These are phyloP conservation scores for Fusarium sp. DNA, from an alignment of 2,329 filamentous ascomycete species.

Conservation along the genomic window DNA sequence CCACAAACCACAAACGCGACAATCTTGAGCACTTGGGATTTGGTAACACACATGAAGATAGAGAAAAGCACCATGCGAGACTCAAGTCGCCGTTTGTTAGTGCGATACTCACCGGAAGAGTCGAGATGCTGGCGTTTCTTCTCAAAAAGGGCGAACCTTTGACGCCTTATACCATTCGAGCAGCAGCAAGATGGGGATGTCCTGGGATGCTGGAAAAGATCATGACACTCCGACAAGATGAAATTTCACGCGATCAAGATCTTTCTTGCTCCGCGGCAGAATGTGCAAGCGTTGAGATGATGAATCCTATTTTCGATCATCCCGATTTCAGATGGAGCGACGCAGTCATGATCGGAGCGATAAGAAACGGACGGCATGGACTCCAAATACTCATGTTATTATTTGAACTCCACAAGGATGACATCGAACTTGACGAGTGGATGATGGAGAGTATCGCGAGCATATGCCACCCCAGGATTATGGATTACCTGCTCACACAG, in stretches of 20 bases:
- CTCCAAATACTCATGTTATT: slow-evolving; percentile 7
- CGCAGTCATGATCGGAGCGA: slow-evolving; percentile 19
- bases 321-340: slow-evolving; percentile 18
- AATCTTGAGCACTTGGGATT: slow-evolving; percentile 8
- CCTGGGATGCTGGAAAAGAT: slow-evolving; percentile 19
- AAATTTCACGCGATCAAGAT: slow-evolving; percentile 22
- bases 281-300: slow-evolving; percentile 12
- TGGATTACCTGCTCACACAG: slow-evolving; percentile 20
- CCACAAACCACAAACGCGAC: slow-evolving; percentile 3
- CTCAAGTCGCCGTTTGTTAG: slow-evolving; percentile 19
- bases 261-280: slow-evolving; percentile 20
- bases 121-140: slow-evolving; percentile 25
- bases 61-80: slow-evolving; percentile 22
- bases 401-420: slow-evolving; percentile 7
- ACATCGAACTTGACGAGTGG: slow-evolving; percentile 17
- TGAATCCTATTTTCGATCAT: slow-evolving; percentile 12
- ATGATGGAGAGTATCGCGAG: slow-evolving; percentile 25
- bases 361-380: slow-evolving; percentile 13
- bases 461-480: slow-evolving; percentile 12
- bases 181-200: slow-evolving; percentile 19
- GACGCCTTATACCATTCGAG: slow-evolving; percentile 17
- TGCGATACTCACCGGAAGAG: slow-evolving; percentile 21
- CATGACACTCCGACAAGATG: slow-evolving; percentile 13
- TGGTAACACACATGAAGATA: slow-evolving; percentile 20
- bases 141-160: slow-evolving; percentile 16